Evolutionary conservation across 495 filamentous ascomycete species (phyloP).

Genomic region (Aspergillus taichungensis): DNA sequence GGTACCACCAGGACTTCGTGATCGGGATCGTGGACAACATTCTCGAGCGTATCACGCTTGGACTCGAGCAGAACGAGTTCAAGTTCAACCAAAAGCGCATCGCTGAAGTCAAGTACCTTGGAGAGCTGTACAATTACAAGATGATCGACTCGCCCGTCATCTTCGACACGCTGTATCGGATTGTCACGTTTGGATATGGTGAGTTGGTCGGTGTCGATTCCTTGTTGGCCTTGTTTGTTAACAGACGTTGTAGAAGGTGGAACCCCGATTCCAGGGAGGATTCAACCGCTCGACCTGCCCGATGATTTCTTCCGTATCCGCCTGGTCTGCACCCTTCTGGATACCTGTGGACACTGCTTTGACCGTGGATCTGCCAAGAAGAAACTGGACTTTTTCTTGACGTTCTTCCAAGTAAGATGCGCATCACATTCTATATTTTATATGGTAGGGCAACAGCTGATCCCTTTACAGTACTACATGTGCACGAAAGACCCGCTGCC

Average conservation of each 20-base stretch:
- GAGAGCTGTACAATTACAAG: constrained; percentile 95
- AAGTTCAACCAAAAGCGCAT: constrained; percentile 94
- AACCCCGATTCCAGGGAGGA: constrained; percentile 65
- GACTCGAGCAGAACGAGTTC: constrained; percentile 94
- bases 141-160: constrained; percentile 94
- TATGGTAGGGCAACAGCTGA: constrained; percentile 10
- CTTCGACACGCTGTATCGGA: constrained; percentile 90
- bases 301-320: constrained; percentile 96
- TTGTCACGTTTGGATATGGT: constrained; percentile 85
- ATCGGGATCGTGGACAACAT: constrained; percentile 83
- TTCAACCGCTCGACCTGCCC: constrained; percentile 70
- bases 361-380: constrained; percentile 89
- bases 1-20: constrained; percentile 86
- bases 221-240: not conserved
- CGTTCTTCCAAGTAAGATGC: constrained; percentile 67
- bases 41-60: constrained; percentile 78
- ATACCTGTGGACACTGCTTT: constrained; percentile 95
- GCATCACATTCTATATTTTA: not conserved
- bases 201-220: constrained; percentile 17
- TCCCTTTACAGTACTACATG: constrained; percentile 69
- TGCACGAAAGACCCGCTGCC: constrained; percentile 85
- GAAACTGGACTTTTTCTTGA: constrained; percentile 97
- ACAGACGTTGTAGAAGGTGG: constrained; percentile 48
- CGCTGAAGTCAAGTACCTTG: constrained; percentile 93
- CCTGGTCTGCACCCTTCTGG: constrained; percentile 77